Conservation (phyloP, 768 basidiomycete genomes). For the Kwoniella sp. region DNA sequence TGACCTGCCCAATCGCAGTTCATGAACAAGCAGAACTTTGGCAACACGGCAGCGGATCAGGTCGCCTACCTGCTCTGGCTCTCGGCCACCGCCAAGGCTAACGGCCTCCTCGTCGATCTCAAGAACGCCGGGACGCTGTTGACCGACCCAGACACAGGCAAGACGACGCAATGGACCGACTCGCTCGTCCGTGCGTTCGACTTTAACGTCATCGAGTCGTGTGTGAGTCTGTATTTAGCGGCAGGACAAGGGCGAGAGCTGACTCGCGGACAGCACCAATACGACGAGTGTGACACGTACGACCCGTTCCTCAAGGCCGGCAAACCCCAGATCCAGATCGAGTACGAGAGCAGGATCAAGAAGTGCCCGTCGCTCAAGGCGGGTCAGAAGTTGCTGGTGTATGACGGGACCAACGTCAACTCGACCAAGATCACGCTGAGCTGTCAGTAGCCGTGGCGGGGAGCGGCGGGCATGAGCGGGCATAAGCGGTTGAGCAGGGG, state of each 20-base stretch:
- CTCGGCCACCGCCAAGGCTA: conserved; percentile 16
- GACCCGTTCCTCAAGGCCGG: conserved; percentile 26
- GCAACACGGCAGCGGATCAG: conserved; percentile 28
- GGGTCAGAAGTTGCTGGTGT: conserved; percentile 22
- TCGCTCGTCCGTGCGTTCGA: conserved; percentile 28
- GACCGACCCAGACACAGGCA: conserved; percentile 6
- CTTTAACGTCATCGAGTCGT: conserved; percentile 35
- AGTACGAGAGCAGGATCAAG: conserved; percentile 19
- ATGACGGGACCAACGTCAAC: conserved; percentile 4
- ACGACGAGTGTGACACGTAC: conserved; percentile 31
- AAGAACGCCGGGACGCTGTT: conserved; percentile 33
- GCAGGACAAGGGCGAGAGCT: not conserved
- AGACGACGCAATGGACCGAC: conserved; percentile 10
- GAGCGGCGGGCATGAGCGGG: not conserved
- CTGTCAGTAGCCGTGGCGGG: conserved; percentile 4
- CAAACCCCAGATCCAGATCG: conserved; percentile 37
- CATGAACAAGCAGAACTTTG: conserved; percentile 25
- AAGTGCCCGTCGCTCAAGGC: conserved; percentile 14
- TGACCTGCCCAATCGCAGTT: conserved; percentile 11
- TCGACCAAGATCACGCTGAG: conserved; percentile 14
- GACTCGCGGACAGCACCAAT: conserved; percentile 7
- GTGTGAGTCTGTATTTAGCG: conserved; percentile 18
- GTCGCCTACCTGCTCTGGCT: conserved; percentile 34
- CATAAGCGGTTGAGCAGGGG: too few relatives aligned
- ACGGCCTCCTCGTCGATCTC: conserved; percentile 21